Percentiles rank a stretch among this genome's conserved stretches.
Evolutionary conservation across 371 early-diverging fungal genomes (phyloP).

Genomic region (Zopfochytrium polystomum): DNA sequence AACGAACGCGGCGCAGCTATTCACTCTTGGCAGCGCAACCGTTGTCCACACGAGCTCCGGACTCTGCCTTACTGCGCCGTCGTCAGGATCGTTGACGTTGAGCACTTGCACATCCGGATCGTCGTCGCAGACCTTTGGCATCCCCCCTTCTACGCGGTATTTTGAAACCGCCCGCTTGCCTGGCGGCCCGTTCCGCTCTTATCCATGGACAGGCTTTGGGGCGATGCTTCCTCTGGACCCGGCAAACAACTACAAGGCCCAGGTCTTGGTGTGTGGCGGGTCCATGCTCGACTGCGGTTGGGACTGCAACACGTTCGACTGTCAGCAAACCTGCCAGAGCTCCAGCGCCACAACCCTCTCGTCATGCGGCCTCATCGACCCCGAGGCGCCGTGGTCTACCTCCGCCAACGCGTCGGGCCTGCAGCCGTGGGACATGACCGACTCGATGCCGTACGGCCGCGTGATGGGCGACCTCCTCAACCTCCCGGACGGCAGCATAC

Average conservation of each 20-base stretch:
- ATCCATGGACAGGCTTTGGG: constrained; percentile 61
- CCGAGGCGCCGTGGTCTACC: neutral
- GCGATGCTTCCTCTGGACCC: constrained; percentile 60
- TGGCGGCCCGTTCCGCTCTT: constrained; percentile 41
- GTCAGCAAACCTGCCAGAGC: neutral
- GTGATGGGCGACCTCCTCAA: constrained; percentile 17
- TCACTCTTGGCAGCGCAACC: too few relatives aligned
- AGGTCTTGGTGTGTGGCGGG: constrained; percentile 63
- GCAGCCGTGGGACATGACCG: neutral
- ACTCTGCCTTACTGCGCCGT: too few relatives aligned
- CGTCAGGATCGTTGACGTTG: too few relatives aligned
- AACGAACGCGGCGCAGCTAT: too few relatives aligned
- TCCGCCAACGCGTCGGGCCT: neutral
- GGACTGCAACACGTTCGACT: neutral
- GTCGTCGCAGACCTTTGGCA: too few relatives aligned
- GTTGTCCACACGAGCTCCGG: too few relatives aligned
- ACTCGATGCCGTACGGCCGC: constrained; percentile 13
- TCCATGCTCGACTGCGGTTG: neutral
- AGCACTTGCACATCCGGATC: too few relatives aligned
- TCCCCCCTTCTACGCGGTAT: constrained; percentile 5
- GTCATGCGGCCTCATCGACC: constrained; percentile 13
- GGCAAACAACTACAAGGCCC: constrained; percentile 55
- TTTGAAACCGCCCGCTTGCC: constrained; percentile 16
- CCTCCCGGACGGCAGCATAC: constrained; percentile 55
- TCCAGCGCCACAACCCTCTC: neutral